phyloP scores from a whole-genome alignment of 306 rosid species.

The Astragalus glycyphyllos region DNA sequence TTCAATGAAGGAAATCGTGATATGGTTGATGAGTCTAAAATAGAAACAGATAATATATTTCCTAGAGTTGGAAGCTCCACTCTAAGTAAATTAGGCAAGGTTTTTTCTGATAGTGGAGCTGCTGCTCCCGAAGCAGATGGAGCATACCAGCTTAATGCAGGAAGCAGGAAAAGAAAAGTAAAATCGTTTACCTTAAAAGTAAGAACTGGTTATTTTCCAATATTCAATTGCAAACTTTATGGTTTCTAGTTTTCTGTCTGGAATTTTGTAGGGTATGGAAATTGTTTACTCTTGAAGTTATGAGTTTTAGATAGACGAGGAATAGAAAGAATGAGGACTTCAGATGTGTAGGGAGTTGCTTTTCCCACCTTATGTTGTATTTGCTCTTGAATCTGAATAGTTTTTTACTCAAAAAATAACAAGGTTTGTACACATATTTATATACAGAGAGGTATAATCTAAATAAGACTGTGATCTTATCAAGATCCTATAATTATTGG shows the following conservation, averaged over 20 bases:
- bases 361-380: conserved; percentile 10
- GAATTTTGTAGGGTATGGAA: conserved; percentile 55
- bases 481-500: no score
- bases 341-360: conserved; percentile 6
- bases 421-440: no score
- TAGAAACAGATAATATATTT: conserved; percentile 53
- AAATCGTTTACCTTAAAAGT: conserved; percentile 59
- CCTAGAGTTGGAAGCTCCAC: conserved; percentile 50
- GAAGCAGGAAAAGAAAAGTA: conserved; percentile 69
- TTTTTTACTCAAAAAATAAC: no score
- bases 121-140: conserved; percentile 54
- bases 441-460: no score
- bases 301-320: no score
- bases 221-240: conserved; percentile 16
- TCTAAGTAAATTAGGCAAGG: conserved; percentile 53
- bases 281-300: not conserved
- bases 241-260: conserved; percentile 13
- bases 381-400: not conserved
- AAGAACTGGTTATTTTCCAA: conserved; percentile 44
- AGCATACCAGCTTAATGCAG: conserved; percentile 48
- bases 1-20: conserved; percentile 57
- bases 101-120: conserved; percentile 45
- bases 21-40: conserved; percentile 54
- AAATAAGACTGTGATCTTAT: no score
- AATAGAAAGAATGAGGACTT: not conserved